phyloP scores from a whole-genome alignment of 148 eudicot species.

The Beta vulgaris region DNA sequence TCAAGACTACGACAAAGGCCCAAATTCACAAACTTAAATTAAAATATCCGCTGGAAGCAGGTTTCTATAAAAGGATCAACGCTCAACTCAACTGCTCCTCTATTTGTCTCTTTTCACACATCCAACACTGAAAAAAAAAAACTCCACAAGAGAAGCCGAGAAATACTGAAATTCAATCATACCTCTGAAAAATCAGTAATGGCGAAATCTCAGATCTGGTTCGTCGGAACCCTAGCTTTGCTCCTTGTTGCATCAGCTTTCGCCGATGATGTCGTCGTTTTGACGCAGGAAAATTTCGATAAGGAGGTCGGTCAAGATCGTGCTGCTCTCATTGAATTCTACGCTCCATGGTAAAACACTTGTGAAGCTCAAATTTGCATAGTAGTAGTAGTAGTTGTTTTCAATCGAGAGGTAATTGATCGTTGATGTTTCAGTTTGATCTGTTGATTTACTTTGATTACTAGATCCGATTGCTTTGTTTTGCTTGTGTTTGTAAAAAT shows the following conservation, averaged over 20 bases:
- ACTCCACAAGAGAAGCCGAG: not conserved
- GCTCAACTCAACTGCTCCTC: slow-evolving; percentile 22
- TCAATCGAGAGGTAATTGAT: not conserved
- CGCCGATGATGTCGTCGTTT: slow-evolving; percentile 79
- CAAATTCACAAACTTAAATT: not conserved
- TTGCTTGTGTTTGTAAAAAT: not conserved
- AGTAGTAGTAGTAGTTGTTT: not conserved
- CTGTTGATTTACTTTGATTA: not conserved
- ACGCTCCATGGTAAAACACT: slow-evolving; percentile 85
- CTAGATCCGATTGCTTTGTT: slow-evolving; percentile 19
- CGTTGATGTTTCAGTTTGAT: not conserved
- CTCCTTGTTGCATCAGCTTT: slow-evolving; percentile 33
- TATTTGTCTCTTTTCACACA: too few relatives aligned
- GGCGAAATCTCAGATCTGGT: slow-evolving; percentile 48
- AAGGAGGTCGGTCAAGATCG: slow-evolving; percentile 93
- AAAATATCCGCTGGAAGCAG: not conserved
- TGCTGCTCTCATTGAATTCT: slow-evolving; percentile 90
- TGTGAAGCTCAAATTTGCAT: not conserved
- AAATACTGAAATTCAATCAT: too few relatives aligned
- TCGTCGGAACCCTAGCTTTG: slow-evolving; percentile 37
- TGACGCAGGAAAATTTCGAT: slow-evolving; percentile 92
- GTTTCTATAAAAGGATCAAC: slow-evolving; percentile 1
- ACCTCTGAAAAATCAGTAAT: slow-evolving; percentile 10
- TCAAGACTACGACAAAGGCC: slow-evolving; percentile 10
- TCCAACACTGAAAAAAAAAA: not conserved